Conservation (phyloP, 116 monocot genomes). For the Dioscorea cayenensis region DNA sequence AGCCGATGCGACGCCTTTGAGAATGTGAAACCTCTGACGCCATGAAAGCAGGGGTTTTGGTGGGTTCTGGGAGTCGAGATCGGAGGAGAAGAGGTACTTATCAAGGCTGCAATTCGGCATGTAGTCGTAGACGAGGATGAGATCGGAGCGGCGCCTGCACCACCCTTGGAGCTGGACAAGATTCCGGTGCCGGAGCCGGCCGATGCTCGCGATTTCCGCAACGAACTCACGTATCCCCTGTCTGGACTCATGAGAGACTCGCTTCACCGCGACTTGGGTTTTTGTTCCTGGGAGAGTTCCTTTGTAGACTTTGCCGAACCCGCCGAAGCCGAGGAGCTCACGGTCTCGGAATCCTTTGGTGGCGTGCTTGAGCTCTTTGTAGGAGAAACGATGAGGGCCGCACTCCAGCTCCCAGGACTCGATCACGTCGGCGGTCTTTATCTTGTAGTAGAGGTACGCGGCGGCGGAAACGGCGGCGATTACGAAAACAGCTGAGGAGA, state of each 20-base stretch:
- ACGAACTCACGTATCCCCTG: conserved; percentile 21
- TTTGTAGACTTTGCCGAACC: conserved; percentile 24
- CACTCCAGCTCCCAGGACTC: conserved; percentile 14
- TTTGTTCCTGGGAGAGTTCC: conserved; percentile 5
- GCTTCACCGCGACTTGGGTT: conserved; percentile 17
- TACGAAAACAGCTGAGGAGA: neutral
- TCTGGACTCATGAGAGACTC: conserved; percentile 18
- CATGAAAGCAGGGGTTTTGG: conserved; percentile 5
- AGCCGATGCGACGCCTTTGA: conserved; percentile 13
- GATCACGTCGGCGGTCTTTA: neutral
- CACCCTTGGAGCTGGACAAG: conserved; percentile 26
- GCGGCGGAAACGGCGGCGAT: neutral
- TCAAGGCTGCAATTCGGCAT: conserved; percentile 29
- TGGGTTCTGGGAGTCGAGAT: neutral
- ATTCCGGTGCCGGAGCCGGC: conserved; percentile 23
- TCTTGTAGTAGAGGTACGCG: neutral
- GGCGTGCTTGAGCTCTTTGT: conserved; percentile 19
- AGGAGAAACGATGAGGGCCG: conserved; percentile 21
- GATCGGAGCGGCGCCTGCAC: neutral
- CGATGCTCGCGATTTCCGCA: conserved; percentile 5
- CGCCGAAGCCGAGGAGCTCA: conserved; percentile 18
- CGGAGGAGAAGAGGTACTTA: conserved; percentile 6
- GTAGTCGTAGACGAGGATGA: conserved; percentile 4
- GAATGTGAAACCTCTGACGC: conserved; percentile 8
- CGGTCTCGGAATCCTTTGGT: conserved; percentile 16